Evolutionary conservation across 2,329 filamentous ascomycete genomes (phyloP), one percentile per base, ranked within the genome.

Genomic region (Exophiala bonariae): DNA sequence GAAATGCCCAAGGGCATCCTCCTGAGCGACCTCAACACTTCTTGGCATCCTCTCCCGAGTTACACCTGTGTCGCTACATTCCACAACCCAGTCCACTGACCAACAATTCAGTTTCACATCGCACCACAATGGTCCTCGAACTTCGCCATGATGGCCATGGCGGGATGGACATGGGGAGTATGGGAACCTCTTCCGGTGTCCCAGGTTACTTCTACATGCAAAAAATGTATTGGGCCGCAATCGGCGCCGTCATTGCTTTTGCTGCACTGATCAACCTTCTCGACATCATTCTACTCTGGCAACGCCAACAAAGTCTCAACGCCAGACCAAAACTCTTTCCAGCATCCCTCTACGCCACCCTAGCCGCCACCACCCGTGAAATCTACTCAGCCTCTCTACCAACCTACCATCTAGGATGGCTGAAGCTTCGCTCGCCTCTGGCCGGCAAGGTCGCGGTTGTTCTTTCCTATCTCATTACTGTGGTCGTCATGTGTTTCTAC

Each of bases 311-410:
- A 60, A 11, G 54, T 62, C 9, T 72, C 66, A 9, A 76, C 78
- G 74, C 80, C 18, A 80, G 76, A 60, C 80, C 80, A 22, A 78
- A 72, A 46, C 73, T 72, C 13, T 55, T 73, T 18, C 61, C 80
- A 43, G 68, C 74, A 49, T 63, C 64, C 9, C 56, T 61, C 19
- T 75, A 75, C 57, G 80, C 79, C 20, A 80, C 79, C 1, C 37
- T 73, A 6, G 79, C 75, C 18, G 78, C 80, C 3, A 63, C 78
- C n/a, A 58, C 66, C 5, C 75, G 80, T 32, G 80, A 83, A 61
- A 67, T 72, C 39, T 71, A 72, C 41, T 73, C 79, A 58, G 75
- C 71, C 37, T 62, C 63, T 7, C 55, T 62, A 3, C 54, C 62
- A 17, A 62, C 68, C 52, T 61, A 58, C 62, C 17, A 59, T 65